Conservation (phyloP, 73 alveolate species). For the Paramecium octaurelia region DNA sequence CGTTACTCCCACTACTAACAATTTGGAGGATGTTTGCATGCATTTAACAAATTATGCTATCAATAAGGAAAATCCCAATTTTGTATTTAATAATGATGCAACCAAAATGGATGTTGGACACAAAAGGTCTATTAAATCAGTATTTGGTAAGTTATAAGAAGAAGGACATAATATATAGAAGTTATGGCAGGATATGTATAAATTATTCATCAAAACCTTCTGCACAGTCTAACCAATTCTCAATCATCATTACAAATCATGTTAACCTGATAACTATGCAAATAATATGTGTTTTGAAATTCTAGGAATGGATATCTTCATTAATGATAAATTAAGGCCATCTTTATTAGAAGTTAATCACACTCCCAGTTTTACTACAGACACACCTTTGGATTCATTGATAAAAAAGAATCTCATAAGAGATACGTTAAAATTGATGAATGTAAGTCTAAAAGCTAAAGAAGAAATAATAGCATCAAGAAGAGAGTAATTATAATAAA, state of each 20-base stretch:
- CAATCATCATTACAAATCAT: slow-evolving; percentile 67
- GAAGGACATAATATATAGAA: slow-evolving; percentile 64
- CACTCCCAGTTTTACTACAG: slow-evolving; percentile 61
- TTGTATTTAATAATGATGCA: slow-evolving; percentile 66
- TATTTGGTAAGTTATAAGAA: slow-evolving; percentile 50
- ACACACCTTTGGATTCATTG: slow-evolving; percentile 55
- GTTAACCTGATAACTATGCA: slow-evolving; percentile 72
- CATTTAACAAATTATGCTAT: slow-evolving; percentile 94
- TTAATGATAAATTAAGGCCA: slow-evolving; percentile 54
- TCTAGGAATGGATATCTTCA: slow-evolving; percentile 65
- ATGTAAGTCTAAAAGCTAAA: slow-evolving; percentile 38
- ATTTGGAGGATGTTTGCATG: slow-evolving; percentile 73
- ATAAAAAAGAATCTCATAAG: slow-evolving; percentile 49
- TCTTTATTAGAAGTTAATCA: slow-evolving; percentile 59
- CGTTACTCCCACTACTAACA: slow-evolving; percentile 60
- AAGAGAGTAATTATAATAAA: slow-evolving; percentile 41
- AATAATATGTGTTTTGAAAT: slow-evolving; percentile 68
- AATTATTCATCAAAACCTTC: slow-evolving; percentile 64
- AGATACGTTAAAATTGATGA: slow-evolving; percentile 57
- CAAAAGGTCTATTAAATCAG: slow-evolving; percentile 69
- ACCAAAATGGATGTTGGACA: slow-evolving; percentile 75
- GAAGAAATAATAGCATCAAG: slow-evolving; percentile 35
- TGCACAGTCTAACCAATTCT: slow-evolving; percentile 68
- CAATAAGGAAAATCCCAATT: slow-evolving; percentile 73
- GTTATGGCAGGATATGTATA: slow-evolving; percentile 66